Percentiles rank a stretch among this genome's conserved stretches.
These are phyloP conservation scores for Paraphoma sp. DNA, from an alignment of 2,329 filamentous ascomycete genomes.

Conservation along the genomic window DNA sequence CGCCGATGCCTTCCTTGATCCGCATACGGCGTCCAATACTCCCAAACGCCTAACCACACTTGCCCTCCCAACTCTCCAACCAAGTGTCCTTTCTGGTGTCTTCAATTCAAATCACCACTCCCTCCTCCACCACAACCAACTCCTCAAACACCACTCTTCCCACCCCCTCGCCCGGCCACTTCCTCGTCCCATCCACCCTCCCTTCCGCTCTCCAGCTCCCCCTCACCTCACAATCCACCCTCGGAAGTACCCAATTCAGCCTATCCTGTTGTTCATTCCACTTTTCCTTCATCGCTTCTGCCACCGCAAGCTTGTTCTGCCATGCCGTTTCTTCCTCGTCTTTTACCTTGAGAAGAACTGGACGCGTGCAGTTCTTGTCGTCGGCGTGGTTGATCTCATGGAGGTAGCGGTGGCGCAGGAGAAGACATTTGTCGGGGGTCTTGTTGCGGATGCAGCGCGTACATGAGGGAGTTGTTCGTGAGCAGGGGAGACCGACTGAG, in stretches of 20 bases:
- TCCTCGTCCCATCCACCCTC: neutral
- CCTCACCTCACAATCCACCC: constrained; percentile 3
- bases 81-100: no score
- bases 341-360: constrained; percentile 25
- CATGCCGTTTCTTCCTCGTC: constrained; percentile 18
- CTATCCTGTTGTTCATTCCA: constrained; percentile 22
- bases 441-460: constrained; percentile 33
- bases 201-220: constrained; percentile 6
- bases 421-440: constrained; percentile 23
- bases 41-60: no score
- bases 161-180: constrained; percentile 16
- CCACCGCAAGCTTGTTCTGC: constrained; percentile 20
- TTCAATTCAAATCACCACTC: neutral
- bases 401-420: constrained; percentile 23
- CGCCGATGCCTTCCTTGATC: no score
- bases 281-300: constrained; percentile 9
- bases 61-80: no score
- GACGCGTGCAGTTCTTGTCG: constrained; percentile 1
- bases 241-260: constrained; percentile 37
- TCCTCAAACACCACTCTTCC: constrained; percentile 6
- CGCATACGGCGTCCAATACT: no score
- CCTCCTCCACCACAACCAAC: neutral
- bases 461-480: constrained; percentile 33
- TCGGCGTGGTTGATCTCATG: constrained; percentile 14
- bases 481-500: constrained; percentile 33